Base-by-base conservation (phyloP, 2,329 filamentous ascomycete genomes). In the Colletotrichum musicola region DNA sequence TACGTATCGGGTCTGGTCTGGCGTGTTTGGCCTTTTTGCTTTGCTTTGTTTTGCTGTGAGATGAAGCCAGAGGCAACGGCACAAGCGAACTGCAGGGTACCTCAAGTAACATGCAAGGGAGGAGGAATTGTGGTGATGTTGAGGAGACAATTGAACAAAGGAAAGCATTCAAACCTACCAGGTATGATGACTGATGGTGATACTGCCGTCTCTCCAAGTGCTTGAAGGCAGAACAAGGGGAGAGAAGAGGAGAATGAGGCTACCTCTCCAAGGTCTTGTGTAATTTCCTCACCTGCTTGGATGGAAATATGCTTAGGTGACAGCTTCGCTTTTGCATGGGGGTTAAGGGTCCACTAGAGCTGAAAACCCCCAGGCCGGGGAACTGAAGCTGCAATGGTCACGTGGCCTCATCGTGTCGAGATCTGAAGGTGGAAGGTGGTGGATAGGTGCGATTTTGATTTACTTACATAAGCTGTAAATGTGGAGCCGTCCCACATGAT, bases 201-300 rank as follows among this genome's bases (percentile, higher is more conserved):
- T 22, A 35, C n/a, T n/a, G 25, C 35, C 27, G 16, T 30, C n/a
- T 35, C 27, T 22, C 22, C 61, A 50, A 54, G 22, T 54, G 38
- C 49, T 40, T 38, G 40, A 49, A 22, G 47, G 55, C 40, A 49
- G 30, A 38, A 64, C 46, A 54, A 30, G 47, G 59, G 62, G 59
- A 35, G 47, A 64, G 22, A 27, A 42, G 47, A 54, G 53, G 51
- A 35, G 63, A 62, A 65, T 68, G 47, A 68, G 65, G 55, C 44
- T 68, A 50, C 65, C 62, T 62, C 58, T 59, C 56, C 51, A 62
- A 44, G 44, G 54, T 50, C 40, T 53, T 47, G 60, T 35, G 65
- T 66, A 69, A 69, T 69, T 69, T 69, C 62, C 62, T 55, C 25
- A 18, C 55, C 60, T 55, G 57, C 30, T 25, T 68, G 27, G 30